These are phyloP conservation scores for Colletotrichum cordylinicola DNA, from an alignment of 2,329 filamentous ascomycete genomes.

Conservation along the genomic window DNA sequence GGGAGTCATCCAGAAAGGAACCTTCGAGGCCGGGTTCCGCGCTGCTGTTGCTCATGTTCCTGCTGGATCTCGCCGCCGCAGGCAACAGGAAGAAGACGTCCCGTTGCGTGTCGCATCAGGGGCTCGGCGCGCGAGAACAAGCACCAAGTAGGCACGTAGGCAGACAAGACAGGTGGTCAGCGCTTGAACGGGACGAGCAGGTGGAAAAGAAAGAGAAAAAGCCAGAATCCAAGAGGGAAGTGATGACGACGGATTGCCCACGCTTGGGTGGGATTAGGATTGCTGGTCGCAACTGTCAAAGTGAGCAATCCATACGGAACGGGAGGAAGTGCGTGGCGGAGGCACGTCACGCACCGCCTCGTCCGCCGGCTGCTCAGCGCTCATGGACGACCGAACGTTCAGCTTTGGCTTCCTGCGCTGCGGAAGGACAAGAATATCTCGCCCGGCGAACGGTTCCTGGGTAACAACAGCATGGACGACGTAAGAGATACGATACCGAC, in stretches of 20 bases:
- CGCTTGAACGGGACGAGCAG: background rate
- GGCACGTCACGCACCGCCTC: background rate
- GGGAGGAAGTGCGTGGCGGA: background rate
- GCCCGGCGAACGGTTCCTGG: background rate
- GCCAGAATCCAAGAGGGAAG: background rate
- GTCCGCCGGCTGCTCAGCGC: background rate
- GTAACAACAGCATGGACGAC: background rate
- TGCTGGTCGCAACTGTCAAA: background rate
- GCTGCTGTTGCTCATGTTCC: background rate
- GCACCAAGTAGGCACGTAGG: background rate
- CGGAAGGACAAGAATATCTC: background rate
- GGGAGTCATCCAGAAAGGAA: background rate
- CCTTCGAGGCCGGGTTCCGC: background rate
- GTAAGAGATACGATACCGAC: background rate
- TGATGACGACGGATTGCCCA: background rate
- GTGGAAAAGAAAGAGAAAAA: background rate
- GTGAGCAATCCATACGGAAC: background rate
- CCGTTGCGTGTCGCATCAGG: background rate
- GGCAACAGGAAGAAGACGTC: background rate
- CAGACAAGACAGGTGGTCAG: background rate
- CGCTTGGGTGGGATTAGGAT: background rate
- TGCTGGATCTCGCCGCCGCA: background rate
- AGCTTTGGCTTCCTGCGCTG: constrained; percentile 3
- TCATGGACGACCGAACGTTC: background rate
- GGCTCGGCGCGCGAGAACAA: background rate